Percentiles rank a stretch among this genome's conserved stretches.
Evolutionary conservation across 345 rosid genomes (phyloP).

Genomic region (Melaleuca quinquenervia): DNA sequence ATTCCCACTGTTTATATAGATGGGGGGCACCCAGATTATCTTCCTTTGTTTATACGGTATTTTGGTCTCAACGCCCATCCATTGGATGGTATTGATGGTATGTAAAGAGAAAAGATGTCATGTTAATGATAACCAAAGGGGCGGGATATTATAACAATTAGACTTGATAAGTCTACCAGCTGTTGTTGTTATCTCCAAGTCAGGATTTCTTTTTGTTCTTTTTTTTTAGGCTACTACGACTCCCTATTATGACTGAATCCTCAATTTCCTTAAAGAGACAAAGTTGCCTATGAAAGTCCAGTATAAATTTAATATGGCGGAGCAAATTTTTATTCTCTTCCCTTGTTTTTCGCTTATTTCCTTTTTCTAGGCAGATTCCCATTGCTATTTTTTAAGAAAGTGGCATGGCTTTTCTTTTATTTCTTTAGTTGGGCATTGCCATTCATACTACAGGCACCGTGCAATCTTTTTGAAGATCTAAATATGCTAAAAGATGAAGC

Average conservation of each 20-base stretch:
- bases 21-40: too few species aligned
- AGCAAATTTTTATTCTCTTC: not conserved
- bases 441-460: not conserved
- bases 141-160: too few species aligned
- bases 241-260: not conserved
- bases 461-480: not conserved
- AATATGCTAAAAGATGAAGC: not conserved
- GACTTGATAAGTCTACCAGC: not conserved
- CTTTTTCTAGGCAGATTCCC: not conserved
- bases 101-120: not conserved
- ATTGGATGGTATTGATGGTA: too few species aligned
- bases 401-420: not conserved
- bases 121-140: too few species aligned
- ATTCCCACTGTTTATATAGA: not conserved
- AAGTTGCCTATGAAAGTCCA: not conserved
- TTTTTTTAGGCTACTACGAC: not conserved
- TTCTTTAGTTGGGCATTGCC: not conserved
- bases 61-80: too few species aligned
- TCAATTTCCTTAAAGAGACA: not conserved
- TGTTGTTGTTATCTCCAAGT: not conserved
- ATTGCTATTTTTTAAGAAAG: not conserved
- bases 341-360: not conserved
- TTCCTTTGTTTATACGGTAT: too few species aligned
- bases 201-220: not conserved
- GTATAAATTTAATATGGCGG: not conserved